A percentile compares a stretch with the other conserved stretches of the same genome.
Conservation (phyloP, 140 eudicot genomes). For the Ambrosia hybrid region DNA sequence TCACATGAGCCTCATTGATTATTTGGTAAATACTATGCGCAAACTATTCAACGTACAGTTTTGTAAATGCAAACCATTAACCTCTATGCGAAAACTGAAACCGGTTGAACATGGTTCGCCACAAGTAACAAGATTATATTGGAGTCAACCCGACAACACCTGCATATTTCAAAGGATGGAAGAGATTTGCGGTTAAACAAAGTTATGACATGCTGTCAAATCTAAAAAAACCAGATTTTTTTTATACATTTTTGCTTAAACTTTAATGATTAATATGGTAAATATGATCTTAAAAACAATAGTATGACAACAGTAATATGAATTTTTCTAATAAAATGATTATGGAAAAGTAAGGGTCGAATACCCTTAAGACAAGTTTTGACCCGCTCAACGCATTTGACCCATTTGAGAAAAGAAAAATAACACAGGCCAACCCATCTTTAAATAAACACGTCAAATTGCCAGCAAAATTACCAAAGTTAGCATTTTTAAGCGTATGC, state of each 20-base stretch:
- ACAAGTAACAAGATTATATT: constrained; percentile 29
- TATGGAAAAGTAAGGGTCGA: too few relatives aligned
- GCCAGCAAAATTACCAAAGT: too few relatives aligned
- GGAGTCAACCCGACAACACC: constrained; percentile 82
- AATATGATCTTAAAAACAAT: too few relatives aligned
- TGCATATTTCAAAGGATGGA: constrained; percentile 29
- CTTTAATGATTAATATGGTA: too few relatives aligned
- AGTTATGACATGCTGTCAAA: neutral
- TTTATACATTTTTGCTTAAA: neutral
- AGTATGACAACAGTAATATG: too few relatives aligned
- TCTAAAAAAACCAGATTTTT: neutral
- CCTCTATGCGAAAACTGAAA: constrained; percentile 28
- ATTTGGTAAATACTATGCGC: constrained; percentile 31
- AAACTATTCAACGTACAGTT: constrained; percentile 25
- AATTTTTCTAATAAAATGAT: too few relatives aligned
- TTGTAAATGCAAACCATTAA: constrained; percentile 28
- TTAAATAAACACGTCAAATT: too few relatives aligned
- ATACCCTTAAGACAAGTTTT: too few relatives aligned
- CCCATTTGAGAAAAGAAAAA: too few relatives aligned
- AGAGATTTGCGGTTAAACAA: neutral
- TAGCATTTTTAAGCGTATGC: too few relatives aligned
- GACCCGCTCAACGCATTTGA: too few relatives aligned
- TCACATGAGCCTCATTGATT: constrained; percentile 28
- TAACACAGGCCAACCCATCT: too few relatives aligned
- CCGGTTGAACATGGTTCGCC: neutral